Conservation (phyloP, 169 alveolate genomes). For the Eimeria praecox region DNA sequence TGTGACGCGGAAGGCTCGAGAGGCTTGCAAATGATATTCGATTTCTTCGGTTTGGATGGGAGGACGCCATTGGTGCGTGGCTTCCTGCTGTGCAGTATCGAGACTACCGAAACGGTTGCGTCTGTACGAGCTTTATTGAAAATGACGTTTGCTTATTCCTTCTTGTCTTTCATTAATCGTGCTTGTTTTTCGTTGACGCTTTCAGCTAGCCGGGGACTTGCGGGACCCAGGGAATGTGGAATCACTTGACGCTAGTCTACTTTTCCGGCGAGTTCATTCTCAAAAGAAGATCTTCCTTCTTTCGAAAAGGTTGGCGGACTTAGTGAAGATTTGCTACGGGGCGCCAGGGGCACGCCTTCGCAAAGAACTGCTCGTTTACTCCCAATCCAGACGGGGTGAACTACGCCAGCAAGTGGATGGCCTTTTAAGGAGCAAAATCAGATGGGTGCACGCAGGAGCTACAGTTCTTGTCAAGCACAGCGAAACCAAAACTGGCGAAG, state of each 20-base stretch:
- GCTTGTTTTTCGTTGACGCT: neutral
- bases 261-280: constrained; percentile 78
- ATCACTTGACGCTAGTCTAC: constrained; percentile 30
- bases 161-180: neutral
- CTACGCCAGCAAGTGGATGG: constrained; percentile 13
- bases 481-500: constrained; percentile 40
- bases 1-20: constrained; percentile 68
- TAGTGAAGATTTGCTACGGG: constrained; percentile 40
- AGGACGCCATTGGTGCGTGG: constrained; percentile 37
- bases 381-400: neutral
- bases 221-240: constrained; percentile 38
- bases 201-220: constrained; percentile 74
- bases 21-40: constrained; percentile 4
- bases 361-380: neutral
- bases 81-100: neutral
- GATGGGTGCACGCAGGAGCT: constrained; percentile 81
- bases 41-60: constrained; percentile 69
- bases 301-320: constrained; percentile 55
- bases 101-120: neutral
- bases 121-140: neutral
- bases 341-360: constrained; percentile 32
- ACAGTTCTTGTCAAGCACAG: constrained; percentile 73
- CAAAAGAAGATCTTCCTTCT: constrained; percentile 74
- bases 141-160: neutral
- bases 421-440: constrained; percentile 49